Evolutionary conservation across 108 stramenopile genomes (phyloP), one percentile per base, ranked within the genome.

Genomic region (Fragilariopsis cylindrus): DNA sequence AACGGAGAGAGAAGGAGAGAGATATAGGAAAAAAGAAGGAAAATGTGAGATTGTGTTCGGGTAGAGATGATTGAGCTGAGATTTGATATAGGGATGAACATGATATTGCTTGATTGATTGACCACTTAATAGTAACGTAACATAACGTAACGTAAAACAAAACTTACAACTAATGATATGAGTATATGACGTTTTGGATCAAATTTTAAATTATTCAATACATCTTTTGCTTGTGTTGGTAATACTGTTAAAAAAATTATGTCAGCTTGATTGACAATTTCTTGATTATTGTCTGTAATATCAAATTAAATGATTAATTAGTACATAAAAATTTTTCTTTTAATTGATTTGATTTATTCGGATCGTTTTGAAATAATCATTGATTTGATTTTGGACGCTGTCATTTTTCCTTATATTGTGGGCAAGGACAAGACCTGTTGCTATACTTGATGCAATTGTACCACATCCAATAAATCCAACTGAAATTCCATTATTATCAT

Each of bases 391-490:
- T 39, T 9, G 30, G 30, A 75, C 71, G 3, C 60, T 2, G 15
- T 12, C n/a, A 40, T n/a, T 2, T 2, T 9, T 57, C 56, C n/a
- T 63, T 55, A 41, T 21, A 21, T 78, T 6, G 71, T 76, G 41
- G 76, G 62, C 62, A 4, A 6, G 40, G 18, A 43, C 83, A 21
- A 94, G 65, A 12, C 87, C 90, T 3, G 76, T 88, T 21, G 88
- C 93, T 56, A 94, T 94, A 57, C 87, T 77, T 13, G 76, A 73
- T 41, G 90, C 93, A 63, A 94, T 92, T 8, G 93, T 94, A 15
- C 93, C 93, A 63, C 82, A 90, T n/a, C 93, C 93, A 43, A 92
- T 47, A 72, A 94, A 92, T 15, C 93, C 93, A 16, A 87, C 79
- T 48, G 67, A 68, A 5, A 68, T 41, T 6, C 41, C 41, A 3